Evolutionary conservation across 2,329 filamentous ascomycete species (phyloP).

Genomic region (Diaporthe citriasiana): DNA sequence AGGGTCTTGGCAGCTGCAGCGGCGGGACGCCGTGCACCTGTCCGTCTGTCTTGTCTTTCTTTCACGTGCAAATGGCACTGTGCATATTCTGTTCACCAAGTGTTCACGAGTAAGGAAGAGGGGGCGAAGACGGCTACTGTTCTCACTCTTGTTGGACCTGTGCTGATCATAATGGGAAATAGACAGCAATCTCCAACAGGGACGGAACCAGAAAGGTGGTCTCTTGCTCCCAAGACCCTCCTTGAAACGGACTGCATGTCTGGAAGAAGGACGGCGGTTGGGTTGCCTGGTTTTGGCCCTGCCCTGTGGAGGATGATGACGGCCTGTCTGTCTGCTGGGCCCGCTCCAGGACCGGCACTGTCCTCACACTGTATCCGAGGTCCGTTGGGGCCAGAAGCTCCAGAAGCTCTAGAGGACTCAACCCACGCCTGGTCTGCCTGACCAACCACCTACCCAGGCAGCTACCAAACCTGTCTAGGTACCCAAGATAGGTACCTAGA

Average conservation of each 20-base stretch:
- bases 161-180: background rate
- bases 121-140: background rate
- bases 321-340: constrained; percentile 15
- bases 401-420: constrained; percentile 11
- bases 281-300: constrained; percentile 9
- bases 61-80: constrained; percentile 32
- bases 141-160: background rate
- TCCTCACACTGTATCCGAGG: constrained; percentile 16
- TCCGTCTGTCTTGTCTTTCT: constrained; percentile 1
- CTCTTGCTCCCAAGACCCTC: constrained; percentile 19
- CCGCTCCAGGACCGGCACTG: constrained; percentile 1
- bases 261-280: background rate
- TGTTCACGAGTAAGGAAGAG: constrained; percentile 1
- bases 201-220: background rate
- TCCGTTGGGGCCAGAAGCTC: constrained; percentile 12
- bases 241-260: constrained; percentile 15
- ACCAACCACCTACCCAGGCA: background rate
- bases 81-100: background rate
- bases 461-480: no score
- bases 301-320: constrained; percentile 5
- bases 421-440: background rate
- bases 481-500: background rate
- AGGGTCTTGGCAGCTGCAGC: constrained; percentile 16
- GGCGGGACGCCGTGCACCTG: constrained; percentile 8
- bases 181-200: background rate